phyloP scores from a whole-genome alignment of 2,329 filamentous ascomycete species.

The Orbilia quercus region DNA sequence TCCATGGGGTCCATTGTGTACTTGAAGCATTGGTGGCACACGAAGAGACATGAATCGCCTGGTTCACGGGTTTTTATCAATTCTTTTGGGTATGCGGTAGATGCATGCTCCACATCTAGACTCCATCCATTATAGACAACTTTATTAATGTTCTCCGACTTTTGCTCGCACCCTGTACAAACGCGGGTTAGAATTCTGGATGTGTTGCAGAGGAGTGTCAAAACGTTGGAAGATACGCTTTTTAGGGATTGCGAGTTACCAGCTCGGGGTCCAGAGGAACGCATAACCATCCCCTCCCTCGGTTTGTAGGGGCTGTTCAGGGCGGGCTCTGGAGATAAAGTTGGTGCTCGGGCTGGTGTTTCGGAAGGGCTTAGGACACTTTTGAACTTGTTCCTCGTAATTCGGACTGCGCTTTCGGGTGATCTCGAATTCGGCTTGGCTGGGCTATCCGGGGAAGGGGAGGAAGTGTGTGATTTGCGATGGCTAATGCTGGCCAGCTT shows the following conservation, averaged over 20 bases:
- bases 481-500: neutral
- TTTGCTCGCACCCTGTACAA: conserved; percentile 27
- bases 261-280: conserved; percentile 14
- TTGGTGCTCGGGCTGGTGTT: neutral
- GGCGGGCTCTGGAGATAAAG: neutral
- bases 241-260: conserved; percentile 11
- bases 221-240: neutral
- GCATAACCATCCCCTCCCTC: conserved; percentile 20
- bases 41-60: conserved; percentile 70
- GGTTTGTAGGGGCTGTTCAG: neutral
- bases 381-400: conserved; percentile 16
- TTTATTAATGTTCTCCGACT: conserved; percentile 20
- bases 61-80: conserved; percentile 23
- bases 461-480: neutral
- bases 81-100: conserved; percentile 33
- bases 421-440: conserved; percentile 11
- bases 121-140: conserved; percentile 33
- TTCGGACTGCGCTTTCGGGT: conserved; percentile 19
- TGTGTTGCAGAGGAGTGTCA: conserved; percentile 11
- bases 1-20: conserved; percentile 76
- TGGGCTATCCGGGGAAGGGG: neutral
- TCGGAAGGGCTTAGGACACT: neutral
- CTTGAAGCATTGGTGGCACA: conserved; percentile 94
- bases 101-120: conserved; percentile 33
- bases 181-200: neutral